These are phyloP conservation scores for Trichomonascaceae sp. DNA, from an alignment of 1,139 yeast genomes.

Conservation along the genomic window DNA sequence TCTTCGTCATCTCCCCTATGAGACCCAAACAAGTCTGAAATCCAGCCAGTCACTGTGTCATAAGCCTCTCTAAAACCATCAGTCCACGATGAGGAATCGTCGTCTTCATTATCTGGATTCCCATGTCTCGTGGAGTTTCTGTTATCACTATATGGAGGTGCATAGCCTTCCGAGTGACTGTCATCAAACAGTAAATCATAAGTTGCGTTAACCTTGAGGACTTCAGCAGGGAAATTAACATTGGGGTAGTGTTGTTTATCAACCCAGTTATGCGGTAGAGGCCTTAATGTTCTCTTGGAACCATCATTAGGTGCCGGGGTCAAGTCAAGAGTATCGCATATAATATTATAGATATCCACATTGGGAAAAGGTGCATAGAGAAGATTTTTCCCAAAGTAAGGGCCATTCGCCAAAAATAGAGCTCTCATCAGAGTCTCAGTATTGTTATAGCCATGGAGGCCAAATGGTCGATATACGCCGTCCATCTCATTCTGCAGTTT, in stretches of 20 bases:
- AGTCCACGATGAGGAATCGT: neutral
- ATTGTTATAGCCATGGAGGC: slow-evolving; percentile 82
- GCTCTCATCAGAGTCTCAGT: slow-evolving; percentile 78
- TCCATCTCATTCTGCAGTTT: slow-evolving; percentile 42
- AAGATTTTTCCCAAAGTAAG: slow-evolving; percentile 49
- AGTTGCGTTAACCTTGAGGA: slow-evolving; percentile 29
- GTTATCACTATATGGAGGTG: neutral
- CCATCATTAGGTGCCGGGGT: slow-evolving; percentile 60
- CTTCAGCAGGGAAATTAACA: slow-evolving; percentile 40
- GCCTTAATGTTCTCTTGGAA: slow-evolving; percentile 26
- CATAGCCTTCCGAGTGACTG: slow-evolving; percentile 6
- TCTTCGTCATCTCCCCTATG: neutral
- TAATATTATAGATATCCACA: slow-evolving; percentile 62
- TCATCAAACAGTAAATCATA: slow-evolving; percentile 26
- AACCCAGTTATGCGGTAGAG: slow-evolving; percentile 47
- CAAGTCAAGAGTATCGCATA: slow-evolving; percentile 63
- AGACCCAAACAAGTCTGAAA: slow-evolving; percentile 3
- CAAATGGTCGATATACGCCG: slow-evolving; percentile 54
- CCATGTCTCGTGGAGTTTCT: neutral
- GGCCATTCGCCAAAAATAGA: slow-evolving; percentile 72
- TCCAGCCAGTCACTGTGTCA: slow-evolving; percentile 5
- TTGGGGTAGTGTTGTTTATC: slow-evolving; percentile 54
- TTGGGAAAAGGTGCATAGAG: slow-evolving; percentile 60
- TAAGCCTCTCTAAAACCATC: neutral
- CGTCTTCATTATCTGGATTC: neutral